phyloP scores from a whole-genome alignment of 805 yeast genomes.

The Cyberlindnera amylophila region DNA sequence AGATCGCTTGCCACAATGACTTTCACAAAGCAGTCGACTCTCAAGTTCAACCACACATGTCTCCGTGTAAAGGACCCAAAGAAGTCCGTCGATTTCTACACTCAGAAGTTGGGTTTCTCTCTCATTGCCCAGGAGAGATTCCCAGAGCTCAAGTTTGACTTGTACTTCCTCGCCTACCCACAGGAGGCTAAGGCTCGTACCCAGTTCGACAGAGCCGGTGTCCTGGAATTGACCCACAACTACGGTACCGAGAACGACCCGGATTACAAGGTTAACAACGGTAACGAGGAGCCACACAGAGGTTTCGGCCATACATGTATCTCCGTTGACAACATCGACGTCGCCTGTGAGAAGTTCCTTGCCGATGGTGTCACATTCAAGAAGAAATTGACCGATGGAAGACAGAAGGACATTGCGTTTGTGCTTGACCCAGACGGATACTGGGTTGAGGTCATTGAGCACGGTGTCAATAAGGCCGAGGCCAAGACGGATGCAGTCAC shows the following conservation, averaged over 20 bases:
- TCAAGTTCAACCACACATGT: slow-evolving; percentile 62
- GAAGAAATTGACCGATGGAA: slow-evolving; percentile 83
- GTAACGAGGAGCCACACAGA: slow-evolving; percentile 78
- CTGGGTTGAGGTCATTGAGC: slow-evolving; percentile 88
- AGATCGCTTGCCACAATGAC: slow-evolving; percentile 3
- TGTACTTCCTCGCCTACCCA: slow-evolving; percentile 60
- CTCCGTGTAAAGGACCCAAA: slow-evolving; percentile 81
- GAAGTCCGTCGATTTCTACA: slow-evolving; percentile 68
- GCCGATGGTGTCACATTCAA: slow-evolving; percentile 67
- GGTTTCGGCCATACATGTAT: slow-evolving; percentile 96
- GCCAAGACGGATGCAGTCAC: slow-evolving; percentile 33
- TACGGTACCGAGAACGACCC: slow-evolving; percentile 65
- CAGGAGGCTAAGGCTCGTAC: slow-evolving; percentile 3
- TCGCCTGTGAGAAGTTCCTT: slow-evolving; percentile 55
- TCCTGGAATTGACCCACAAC: slow-evolving; percentile 79
- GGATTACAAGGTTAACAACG: slow-evolving; percentile 61
- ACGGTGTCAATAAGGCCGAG: slow-evolving; percentile 40
- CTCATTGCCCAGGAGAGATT: slow-evolving; percentile 48
- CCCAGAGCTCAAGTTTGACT: slow-evolving; percentile 53
- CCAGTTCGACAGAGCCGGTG: slow-evolving; percentile 43
- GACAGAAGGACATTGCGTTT: slow-evolving; percentile 91
- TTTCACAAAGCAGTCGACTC: slow-evolving; percentile 18
- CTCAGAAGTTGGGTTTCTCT: slow-evolving; percentile 69
- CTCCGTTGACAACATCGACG: slow-evolving; percentile 74
- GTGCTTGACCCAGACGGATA: slow-evolving; percentile 94